A percentile compares a stretch with the other conserved stretches of the same genome.
These are phyloP conservation scores for Candida chilensis DNA, from an alignment of 805 yeast genomes.

Conservation along the genomic window DNA sequence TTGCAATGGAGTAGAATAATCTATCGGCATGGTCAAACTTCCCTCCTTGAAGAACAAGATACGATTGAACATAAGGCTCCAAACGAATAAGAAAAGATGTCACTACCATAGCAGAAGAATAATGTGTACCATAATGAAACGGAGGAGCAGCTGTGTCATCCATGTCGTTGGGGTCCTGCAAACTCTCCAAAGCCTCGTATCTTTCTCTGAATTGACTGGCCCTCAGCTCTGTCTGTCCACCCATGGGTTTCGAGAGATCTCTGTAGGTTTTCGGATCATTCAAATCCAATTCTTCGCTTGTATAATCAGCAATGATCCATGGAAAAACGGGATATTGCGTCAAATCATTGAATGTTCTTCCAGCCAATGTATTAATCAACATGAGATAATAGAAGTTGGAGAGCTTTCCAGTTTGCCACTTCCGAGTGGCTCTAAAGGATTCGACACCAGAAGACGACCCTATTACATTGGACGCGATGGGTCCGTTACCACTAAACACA, in stretches of 20 bases:
- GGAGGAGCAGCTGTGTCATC: constrained; percentile 65
- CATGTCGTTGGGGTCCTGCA: constrained; percentile 43
- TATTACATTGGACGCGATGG: no score
- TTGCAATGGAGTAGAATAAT: constrained; percentile 61
- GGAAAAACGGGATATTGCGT: constrained; percentile 92
- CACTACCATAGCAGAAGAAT: constrained; percentile 91
- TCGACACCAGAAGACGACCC: constrained; percentile 17
- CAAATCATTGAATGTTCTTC: constrained; percentile 80
- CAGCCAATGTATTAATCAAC: constrained; percentile 76
- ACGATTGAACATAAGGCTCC: constrained; percentile 76
- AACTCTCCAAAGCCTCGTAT: constrained; percentile 57
- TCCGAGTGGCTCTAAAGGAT: constrained; percentile 43
- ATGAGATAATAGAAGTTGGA: constrained; percentile 79
- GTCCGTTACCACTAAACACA: constrained; percentile 33
- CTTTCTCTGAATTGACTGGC: constrained; percentile 60
- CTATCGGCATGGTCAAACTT: constrained; percentile 86
- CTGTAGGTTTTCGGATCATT: constrained; percentile 53
- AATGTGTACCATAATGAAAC: constrained; percentile 90
- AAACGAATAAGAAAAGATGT: constrained; percentile 70
- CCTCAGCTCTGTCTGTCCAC: constrained; percentile 63
- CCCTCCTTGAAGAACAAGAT: constrained; percentile 75
- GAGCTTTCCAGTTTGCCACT: constrained; percentile 72
- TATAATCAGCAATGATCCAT: constrained; percentile 81
- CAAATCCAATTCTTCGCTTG: constrained; percentile 62
- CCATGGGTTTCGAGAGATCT: constrained; percentile 85